A percentile compares a stretch with the other conserved stretches of the same genome.
Evolutionary conservation across 768 basidiomycete genomes (phyloP).

Genomic region (Neoboletus subvelutipes): DNA sequence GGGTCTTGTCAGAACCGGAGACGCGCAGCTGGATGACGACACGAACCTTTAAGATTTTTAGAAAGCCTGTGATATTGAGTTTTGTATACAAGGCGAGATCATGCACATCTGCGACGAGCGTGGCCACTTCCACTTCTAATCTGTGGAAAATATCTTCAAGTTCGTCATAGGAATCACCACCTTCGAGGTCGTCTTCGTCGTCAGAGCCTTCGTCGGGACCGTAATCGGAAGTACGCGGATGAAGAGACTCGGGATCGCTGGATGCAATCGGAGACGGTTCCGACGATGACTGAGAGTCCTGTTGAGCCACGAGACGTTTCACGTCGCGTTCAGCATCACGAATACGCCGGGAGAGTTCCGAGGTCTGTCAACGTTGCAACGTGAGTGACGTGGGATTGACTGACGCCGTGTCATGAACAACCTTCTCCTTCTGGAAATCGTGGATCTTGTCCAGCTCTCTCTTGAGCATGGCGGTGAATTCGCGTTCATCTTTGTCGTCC

Average conservation of each 20-base stretch:
- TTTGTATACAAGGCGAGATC: constrained; percentile 93
- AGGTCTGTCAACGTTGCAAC: constrained; percentile 47
- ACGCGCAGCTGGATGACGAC: neutral
- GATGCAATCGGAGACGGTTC: constrained; percentile 24
- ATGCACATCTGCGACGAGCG: constrained; percentile 89
- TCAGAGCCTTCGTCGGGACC: constrained; percentile 71
- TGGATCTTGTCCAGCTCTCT: constrained; percentile 92
- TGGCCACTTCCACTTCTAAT: constrained; percentile 93
- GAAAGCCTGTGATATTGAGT: constrained; percentile 97
- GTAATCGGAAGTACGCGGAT: constrained; percentile 40
- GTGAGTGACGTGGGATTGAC: constrained; percentile 2
- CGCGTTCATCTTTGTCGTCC: constrained; percentile 76
- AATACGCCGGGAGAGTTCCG: constrained; percentile 80
- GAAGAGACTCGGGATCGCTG: constrained; percentile 60
- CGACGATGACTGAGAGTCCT: constrained; percentile 31
- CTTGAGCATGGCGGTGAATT: constrained; percentile 78
- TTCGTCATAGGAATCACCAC: constrained; percentile 62
- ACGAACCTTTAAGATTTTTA: constrained; percentile 92
- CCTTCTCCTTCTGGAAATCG: constrained; percentile 90
- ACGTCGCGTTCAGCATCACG: constrained; percentile 81
- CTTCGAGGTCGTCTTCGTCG: constrained; percentile 46
- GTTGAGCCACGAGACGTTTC: constrained; percentile 68
- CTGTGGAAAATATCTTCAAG: constrained; percentile 84
- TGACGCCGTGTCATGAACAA: constrained; percentile 26
- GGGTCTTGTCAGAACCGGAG: constrained; percentile 7